Evolutionary conservation across 495 filamentous ascomycete genomes (phyloP), one percentile per base, ranked within the genome.

Genomic region (Daldinia childiae): DNA sequence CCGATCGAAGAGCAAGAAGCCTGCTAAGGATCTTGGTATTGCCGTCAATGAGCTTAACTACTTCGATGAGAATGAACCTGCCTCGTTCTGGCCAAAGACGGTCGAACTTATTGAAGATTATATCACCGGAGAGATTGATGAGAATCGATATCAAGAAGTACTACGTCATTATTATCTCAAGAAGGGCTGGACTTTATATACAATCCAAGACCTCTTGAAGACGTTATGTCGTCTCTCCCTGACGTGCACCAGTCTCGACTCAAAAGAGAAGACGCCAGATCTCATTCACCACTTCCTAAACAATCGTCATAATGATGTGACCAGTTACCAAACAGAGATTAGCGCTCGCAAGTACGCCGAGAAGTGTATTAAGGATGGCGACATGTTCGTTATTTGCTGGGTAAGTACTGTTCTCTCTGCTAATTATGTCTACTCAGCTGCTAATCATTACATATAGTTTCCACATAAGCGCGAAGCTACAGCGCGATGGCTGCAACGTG

Each of bases 121-220:
- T 80, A 94, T 98, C 80, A 87, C 84, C 21, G 91, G 89, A 15
- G 93, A 97, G 43, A 83, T 94, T 30, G 96, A 98, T 48, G 87
- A 92, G 70, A 81, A 81, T 36, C 87, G 90, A 27, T 91, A 96
- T 57, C 95, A 99, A 75, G 95, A 98, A 72, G 91, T 90, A 5
- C 85, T 99, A 19, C 90, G 96, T 6, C 91, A 91, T 64, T 96
- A 90, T 76, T 98, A 97, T 78, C 84, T 98, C 60, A 88, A 89
- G 78, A 89, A 87, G 71, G 96, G 96, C 19, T 98, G 93, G 88
- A 91, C 91, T 66, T 79, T 99, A 17, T 98, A 98, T 80, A 91
- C 91, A 45, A 88, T 98, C 69, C 91, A 93, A 69, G 93, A 95
- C 74, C 88, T 98, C 54, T 86, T 97, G 61, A 85, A 86, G 65